These are phyloP conservation scores for Xylariomycetidae sp. DNA, from an alignment of 2,329 filamentous ascomycete species.

Conservation along the genomic window DNA sequence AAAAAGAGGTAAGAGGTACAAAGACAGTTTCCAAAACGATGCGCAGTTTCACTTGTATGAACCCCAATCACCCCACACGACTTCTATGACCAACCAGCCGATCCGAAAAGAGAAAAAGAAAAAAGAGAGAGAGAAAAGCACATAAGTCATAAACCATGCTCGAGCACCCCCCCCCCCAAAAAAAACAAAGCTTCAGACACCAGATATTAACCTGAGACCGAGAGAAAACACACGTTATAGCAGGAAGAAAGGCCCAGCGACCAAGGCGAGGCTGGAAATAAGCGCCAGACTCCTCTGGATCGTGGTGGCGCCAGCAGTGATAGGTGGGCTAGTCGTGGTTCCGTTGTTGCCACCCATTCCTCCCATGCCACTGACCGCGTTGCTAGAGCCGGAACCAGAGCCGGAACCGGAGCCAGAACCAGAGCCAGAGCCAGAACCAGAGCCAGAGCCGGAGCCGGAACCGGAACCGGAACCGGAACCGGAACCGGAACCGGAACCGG, in stretches of 20 bases:
- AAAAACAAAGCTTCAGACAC: constrained; percentile 14
- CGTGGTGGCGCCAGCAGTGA: constrained; percentile 20
- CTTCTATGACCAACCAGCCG: no score
- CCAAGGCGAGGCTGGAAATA: constrained; percentile 21
- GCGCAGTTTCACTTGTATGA: no score
- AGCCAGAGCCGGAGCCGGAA: constrained; percentile 2
- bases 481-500: constrained; percentile 1
- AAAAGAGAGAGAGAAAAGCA: constrained; percentile 7
- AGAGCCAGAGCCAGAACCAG: not conserved
- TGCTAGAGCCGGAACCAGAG: constrained; percentile 2
- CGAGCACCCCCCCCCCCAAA: constrained; percentile 4
- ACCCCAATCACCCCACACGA: no score
- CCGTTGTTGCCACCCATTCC: constrained; percentile 12
- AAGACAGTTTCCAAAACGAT: no score
- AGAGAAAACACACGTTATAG: no score
- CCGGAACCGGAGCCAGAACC: constrained; percentile 2
- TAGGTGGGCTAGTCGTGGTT: constrained; percentile 12
- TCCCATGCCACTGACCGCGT: constrained; percentile 1
- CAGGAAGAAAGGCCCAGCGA: constrained; percentile 22
- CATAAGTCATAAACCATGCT: constrained; percentile 17
- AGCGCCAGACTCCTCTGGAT: constrained; percentile 22
- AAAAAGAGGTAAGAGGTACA: no score
- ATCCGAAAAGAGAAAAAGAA: constrained; percentile 2
- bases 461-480: constrained; percentile 3
- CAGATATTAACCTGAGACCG: no score